Evolutionary conservation across 2,329 filamentous ascomycete species (phyloP), one percentile per base, ranked within the genome.

Genomic region (Zymoseptoria pseudotritici): DNA sequence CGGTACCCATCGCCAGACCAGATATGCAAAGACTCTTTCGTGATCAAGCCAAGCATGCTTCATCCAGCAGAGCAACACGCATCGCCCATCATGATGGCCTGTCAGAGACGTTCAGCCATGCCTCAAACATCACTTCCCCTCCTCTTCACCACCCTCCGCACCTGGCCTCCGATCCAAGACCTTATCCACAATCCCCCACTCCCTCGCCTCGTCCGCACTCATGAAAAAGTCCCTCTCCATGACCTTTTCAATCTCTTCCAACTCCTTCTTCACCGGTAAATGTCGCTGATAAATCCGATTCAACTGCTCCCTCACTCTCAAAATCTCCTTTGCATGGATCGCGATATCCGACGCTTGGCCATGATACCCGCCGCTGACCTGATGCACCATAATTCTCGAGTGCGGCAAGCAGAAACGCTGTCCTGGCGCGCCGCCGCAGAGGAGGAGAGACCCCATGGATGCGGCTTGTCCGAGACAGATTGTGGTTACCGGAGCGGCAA

Each of bases 171-270:
- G 82, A 53, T 86, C 73, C 67, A 99, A 72, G 62, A 99, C 92
- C 77, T 93, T 86, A 74, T 99, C 94, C 63, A 99, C 86, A 67
- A 99, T 90, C 0, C 94, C 94, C 75, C 95, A 83, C 55, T 95
- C 90, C 69, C 91, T 79, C 8, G 94, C 94, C 78, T 99, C 92
- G 53, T 90, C 79, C 0, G 92, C 91, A 58, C 88, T 88, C 82
- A 99, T 83, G 69, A 97, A 97, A 71, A 94, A 94, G 74, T 99
- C 94, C 59, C 94, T 81, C 79, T 99, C 94, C 93, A 99, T 97
- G 74, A 97, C 83, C 73, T 87, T 90, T 75, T 94, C 93, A 70
- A 99, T 89, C 71, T 95, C 89, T 54, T 91, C 86, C 42, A 96
- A 71, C 36, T 81, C 86, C 73, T 91, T 86, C 53, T 91, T 86